These are phyloP conservation scores for Capsicum rhomboideum DNA, from an alignment of 257 asterid genomes.

Conservation along the genomic window DNA sequence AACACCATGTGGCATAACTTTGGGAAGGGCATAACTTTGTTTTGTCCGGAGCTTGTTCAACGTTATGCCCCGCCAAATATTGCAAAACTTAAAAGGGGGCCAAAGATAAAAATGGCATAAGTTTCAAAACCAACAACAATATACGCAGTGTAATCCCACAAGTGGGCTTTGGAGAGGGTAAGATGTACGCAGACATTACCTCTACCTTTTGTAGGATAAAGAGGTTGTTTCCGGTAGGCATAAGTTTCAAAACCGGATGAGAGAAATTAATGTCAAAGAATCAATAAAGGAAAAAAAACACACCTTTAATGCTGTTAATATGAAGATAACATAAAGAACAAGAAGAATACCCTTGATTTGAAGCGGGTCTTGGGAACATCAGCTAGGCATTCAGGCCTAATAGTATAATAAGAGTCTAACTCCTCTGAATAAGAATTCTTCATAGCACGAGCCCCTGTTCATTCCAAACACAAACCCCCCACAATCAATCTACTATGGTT, in stretches of 20 bases:
- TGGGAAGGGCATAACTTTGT: background rate
- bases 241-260: background rate
- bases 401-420: conserved; percentile 70
- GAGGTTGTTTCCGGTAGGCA: background rate
- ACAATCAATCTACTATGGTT: background rate
- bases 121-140: no score
- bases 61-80: background rate
- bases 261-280: background rate
- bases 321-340: background rate
- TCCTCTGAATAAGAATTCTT: conserved; percentile 45
- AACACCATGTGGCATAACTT: background rate
- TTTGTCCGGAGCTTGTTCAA: background rate
- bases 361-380: conserved; percentile 81
- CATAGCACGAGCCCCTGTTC: conserved; percentile 11
- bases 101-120: background rate
- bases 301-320: background rate
- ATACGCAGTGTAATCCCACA: no score
- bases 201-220: no score
- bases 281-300: background rate
- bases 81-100: background rate
- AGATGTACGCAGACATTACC: no score
- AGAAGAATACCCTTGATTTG: conserved; percentile 42
- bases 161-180: no score
- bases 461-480: background rate
- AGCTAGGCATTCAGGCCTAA: conserved; percentile 75